Base-by-base conservation (phyloP, 805 yeast genomes). In the Saccharomycopsis olivae region DNA sequence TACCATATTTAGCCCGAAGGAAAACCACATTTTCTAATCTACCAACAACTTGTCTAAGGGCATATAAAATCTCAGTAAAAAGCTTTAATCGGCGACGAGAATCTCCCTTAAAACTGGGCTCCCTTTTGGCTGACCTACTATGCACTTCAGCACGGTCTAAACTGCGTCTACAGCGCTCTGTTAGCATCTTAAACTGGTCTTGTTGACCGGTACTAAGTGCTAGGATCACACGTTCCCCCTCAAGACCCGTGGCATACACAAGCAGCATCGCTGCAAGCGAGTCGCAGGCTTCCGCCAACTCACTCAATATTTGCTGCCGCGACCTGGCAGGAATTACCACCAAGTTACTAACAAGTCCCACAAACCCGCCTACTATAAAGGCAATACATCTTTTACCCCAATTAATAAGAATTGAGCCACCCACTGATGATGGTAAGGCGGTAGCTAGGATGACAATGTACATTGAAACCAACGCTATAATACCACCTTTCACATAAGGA, bases 361-460 rank as follows among this genome's bases (percentile, higher is more conserved):
- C 60, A 3, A 59, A 61, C 18, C 74, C 73, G 38, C 76, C 76
- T 46, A 69, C 62, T 2, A 69, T 60, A 53, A 69, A 66, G 0
- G 75, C 71, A 5, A 71, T 43, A 49, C 72, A 66, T 47, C 76
- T 56, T 43, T 69, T 71, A 2, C 66, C 73, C 50, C 67, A 71
- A 48, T 64, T 68, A 6, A 53, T 53, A 18, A 59, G 43, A 38
- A 70, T 69, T 0, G 66, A 56, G 4, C 70, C 67, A 5, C 61
- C 58, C 20, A 56, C 50, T 1, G 50, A 47, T 4, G 63, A 54
- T 1, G 72, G 73, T 2, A 62, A 38, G 2, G 58, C 56, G 2
- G 73, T 56, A 0, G 74, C 67, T n/a, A 68, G 51, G 37, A 67
- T 48, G 9, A 71, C 75, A 36, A 69, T 57, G 39, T 66, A 67